Evolutionary conservation across 2,329 filamentous ascomycete species (phyloP), one percentile per base, ranked within the genome.

Genomic region (Rutstroemia sydowiana): DNA sequence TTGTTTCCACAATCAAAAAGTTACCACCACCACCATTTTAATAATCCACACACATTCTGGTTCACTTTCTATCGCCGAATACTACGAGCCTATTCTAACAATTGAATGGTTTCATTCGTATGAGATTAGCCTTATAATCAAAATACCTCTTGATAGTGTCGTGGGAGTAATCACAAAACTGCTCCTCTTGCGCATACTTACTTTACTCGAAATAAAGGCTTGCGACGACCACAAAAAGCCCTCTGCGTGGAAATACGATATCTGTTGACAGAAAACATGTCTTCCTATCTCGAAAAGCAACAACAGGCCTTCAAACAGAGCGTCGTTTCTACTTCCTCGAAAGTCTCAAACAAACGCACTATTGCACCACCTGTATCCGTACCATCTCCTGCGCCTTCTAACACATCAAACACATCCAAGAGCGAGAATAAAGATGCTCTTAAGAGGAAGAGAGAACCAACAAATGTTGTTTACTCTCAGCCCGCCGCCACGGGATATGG

Each of bases 401-500:
- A 74, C 36, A 69, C 73, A 5, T 78, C 75, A 41, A 74, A 69
- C n/a, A 32, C 75, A 45, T 79, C 76, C 34, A 75, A 70, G 14
- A 67, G 68, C 16, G 78, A 81, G 43, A 72, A 71, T 56, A 81
- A 82, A 55, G 87, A 87, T 45, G 7, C 50, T 34, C 78, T 78
- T 51, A 83, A 82, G 67, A 75, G 75, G 55, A 83, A 84, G 69
- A 75, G 78, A 63, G 78, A 81, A 6, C 63, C 58, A 66, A 69
- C 37, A 68, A 74, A 75, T 43, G 73, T 87, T 45, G 75, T 87
- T 48, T 92, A 84, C 70, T 91, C 87, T 51, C 88, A 91, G 71
- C 87, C 87, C 18, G 78, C 79, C 58, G 82, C 85, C 63, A 88
- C 82, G 14, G 85, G 84, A 65, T 87, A 84, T 48, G 89, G 90